Conservation (phyloP, 148 eudicot species). For the Gaultheria prostrata region DNA sequence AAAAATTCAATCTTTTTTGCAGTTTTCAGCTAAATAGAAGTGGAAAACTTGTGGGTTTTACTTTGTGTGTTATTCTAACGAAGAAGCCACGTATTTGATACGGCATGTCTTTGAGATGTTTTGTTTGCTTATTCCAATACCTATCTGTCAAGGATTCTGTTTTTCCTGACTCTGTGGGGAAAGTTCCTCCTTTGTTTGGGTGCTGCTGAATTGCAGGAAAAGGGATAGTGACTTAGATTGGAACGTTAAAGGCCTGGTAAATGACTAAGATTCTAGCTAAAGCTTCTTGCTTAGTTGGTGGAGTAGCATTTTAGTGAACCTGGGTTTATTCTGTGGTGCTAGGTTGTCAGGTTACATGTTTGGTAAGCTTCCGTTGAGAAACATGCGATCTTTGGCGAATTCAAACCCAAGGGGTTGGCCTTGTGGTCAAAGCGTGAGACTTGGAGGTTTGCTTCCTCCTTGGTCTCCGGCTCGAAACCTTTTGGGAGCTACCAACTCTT, state of each 20-base stretch:
- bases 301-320: background rate
- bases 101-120: background rate
- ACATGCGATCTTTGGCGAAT: background rate
- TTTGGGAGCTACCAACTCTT: too few relatives aligned
- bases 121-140: background rate
- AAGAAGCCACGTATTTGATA: background rate
- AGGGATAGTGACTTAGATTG: background rate
- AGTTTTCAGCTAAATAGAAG: background rate
- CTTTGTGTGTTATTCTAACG: background rate
- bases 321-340: background rate
- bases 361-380: background rate
- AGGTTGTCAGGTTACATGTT: background rate
- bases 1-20: background rate
- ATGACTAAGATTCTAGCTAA: background rate
- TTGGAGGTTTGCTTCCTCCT: background rate
- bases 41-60: background rate
- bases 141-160: background rate
- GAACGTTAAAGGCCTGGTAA: background rate
- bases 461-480: too few relatives aligned
- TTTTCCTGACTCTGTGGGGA: background rate
- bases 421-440: background rate
- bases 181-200: background rate
- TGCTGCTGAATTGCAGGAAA: background rate
- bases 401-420: background rate
- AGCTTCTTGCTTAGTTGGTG: conserved; percentile 5